Evolutionary conservation across 176 grass and related monocot genomes (phyloP), one percentile per base, ranked within the genome.

Genomic region (Areca catechu): DNA sequence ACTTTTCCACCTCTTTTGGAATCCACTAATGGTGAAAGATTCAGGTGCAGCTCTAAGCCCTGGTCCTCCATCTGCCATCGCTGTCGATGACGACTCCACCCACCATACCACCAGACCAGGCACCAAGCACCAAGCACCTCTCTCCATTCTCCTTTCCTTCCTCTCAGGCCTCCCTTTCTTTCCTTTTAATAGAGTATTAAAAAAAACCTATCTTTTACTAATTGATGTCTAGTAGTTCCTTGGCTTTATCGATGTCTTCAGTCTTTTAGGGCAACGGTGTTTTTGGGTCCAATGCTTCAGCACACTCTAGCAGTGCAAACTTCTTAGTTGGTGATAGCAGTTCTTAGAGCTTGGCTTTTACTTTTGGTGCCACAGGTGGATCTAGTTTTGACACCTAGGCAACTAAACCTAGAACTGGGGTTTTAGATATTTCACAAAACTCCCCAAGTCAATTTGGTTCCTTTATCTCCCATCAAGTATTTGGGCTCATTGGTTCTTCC

Each of bases 381-480:
- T 58, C 22, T 5, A 50, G 6, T 58, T 28, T 58, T 12, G 19
- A 17, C 1, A 58, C 7, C 49, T 19, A 50, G 29, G 3, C 30
- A 19, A 23, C 7, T 25, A 7, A 70, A 14, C 14, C 43, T 16
- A 48, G 51, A 54, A 20, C 21, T 59, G 22, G 21, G 43, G 16
- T 17, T 16, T 58, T 24, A 17, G 4, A 58, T 58, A 18, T 49
- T 22, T 22, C 20, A 5, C 37, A 21, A 1, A 69, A 7, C 17
- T 48, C 68, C 48, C 25, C 55, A 49, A 55, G 22, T 70, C 16
- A 10, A n/a, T 56, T 68, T 48, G 22, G 48, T 51, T 51, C 62
- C 23, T 51, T 48, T 17, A 17, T 16, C 50, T 21, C 48, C 9
- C 34, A 43, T 5, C 24, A 21, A 7, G 50, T 19, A 22, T 51